Base-by-base conservation (phyloP, 331 rosid genomes). In the Saraca asoca region DNA sequence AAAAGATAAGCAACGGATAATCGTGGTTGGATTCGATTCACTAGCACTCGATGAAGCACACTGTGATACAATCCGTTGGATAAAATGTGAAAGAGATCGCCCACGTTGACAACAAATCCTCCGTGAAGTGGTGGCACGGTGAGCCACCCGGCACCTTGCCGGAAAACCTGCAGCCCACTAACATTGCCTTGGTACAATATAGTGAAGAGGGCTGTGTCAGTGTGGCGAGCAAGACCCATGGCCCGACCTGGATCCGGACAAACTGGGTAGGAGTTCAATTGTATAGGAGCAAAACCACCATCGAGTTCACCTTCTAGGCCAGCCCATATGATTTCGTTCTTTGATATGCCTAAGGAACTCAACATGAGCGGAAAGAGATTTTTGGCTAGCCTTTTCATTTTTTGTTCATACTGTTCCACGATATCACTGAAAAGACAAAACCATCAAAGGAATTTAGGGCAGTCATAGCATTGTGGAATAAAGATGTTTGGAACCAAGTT, bases 221-320 rank as follows among this genome's bases (percentile, higher is more conserved):
- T 94, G 58, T 94, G 97, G 5, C 87, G 82, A 0, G 92, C 91
- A 0, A 94, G 81, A 24, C 99, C 96, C 99, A 90, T 90, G 66
- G 99, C 97, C 8, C 85, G 90, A 13, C 83, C 88, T 0, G 99
- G 99, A 31, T 94, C 97, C 0, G 99, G 99, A 34, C 99, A 94
- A 20, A 68, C 78, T 4, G 99, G 99, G 80, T 94, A 94, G 0
- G 84, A 90, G 54, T 94, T 94, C 51, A 90, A 6, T 20, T 94
- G 97, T 5, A 88, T 13, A 3, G 95, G 96, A 3, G 87, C 86
- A 1, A 71, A 45, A 9, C 82, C 75, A 2, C 58, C 84, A 16
- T 68, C 50, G n/a, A 76, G 74, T 6, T 86, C 80, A 0, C 82
- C 83, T 18, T 75, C 84, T 31, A 85, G 79, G 7, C 84, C 82